These are phyloP conservation scores for Tribonema minus DNA, from an alignment of 108 stramenopile species.

Conservation along the genomic window DNA sequence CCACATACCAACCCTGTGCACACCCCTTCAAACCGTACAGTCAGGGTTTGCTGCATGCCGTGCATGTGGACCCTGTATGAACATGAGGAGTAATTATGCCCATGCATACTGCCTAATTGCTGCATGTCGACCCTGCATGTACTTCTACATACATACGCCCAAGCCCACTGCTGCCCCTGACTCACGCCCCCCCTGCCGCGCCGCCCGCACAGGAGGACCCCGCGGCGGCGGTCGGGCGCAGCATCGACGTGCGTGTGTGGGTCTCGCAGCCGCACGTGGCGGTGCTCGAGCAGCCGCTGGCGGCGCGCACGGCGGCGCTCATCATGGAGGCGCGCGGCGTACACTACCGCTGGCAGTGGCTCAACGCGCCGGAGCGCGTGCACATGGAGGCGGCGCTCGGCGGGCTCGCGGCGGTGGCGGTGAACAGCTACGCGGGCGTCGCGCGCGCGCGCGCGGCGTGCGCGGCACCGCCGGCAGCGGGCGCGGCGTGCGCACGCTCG, in stretches of 20 bases:
- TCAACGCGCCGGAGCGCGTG: background rate
- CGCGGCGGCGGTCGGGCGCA: too few species aligned
- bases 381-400: conserved; percentile 25
- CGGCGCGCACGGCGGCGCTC: conserved; percentile 6
- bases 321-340: conserved; percentile 8
- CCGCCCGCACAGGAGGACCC: too few species aligned
- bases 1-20: too few species aligned
- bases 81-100: too few species aligned
- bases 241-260: conserved; percentile 39
- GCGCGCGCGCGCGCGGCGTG: background rate
- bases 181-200: too few species aligned
- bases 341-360: conserved; percentile 34
- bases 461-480: conserved; percentile 21
- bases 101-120: too few species aligned
- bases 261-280: conserved; percentile 21
- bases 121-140: too few species aligned
- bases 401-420: conserved; percentile 3
- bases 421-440: conserved; percentile 6
- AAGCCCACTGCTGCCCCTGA: too few species aligned
- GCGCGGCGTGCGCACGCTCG: conserved; percentile 17
- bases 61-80: too few species aligned
- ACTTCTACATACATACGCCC: too few species aligned
- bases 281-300: conserved; percentile 11
- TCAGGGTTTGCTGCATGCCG: too few species aligned
- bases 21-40: too few species aligned